Conservation (phyloP, 2,329 filamentous ascomycete species). For the Chrysosporium queenslandicum region DNA sequence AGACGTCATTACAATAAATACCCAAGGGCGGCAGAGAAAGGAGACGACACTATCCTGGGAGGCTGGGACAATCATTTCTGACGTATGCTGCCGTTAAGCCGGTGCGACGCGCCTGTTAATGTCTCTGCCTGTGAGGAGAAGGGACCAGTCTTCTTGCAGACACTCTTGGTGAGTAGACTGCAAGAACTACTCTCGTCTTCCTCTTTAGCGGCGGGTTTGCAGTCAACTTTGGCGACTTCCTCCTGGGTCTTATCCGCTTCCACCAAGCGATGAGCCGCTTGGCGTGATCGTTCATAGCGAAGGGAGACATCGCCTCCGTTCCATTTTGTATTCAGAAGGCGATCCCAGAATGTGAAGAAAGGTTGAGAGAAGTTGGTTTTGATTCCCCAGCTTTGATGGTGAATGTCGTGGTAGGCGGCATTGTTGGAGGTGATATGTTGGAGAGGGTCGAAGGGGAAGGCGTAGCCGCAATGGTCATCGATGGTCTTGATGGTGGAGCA, state of each 20-base stretch:
- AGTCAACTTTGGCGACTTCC: slow-evolving; percentile 18
- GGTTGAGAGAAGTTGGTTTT: slow-evolving; percentile 51
- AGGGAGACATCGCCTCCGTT: slow-evolving; percentile 54
- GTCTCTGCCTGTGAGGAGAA: slow-evolving; percentile 26
- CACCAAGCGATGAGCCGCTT: slow-evolving; percentile 48
- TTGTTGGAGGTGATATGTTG: slow-evolving; percentile 92
- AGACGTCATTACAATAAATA: slow-evolving; percentile 6
- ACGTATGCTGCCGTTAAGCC: slow-evolving; percentile 34
- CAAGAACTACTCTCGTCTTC: slow-evolving; percentile 14
- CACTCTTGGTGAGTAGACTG: slow-evolving; percentile 18
- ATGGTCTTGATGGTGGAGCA: slow-evolving; percentile 90
- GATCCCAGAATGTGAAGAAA: slow-evolving; percentile 90
- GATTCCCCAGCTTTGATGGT: slow-evolving; percentile 98
- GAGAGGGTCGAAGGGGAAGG: slow-evolving; percentile 88
- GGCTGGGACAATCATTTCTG: slow-evolving; percentile 22
- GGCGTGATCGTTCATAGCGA: slow-evolving; percentile 49
- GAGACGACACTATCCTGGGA: neutral
- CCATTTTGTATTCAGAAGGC: slow-evolving; percentile 71
- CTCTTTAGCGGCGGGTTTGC: slow-evolving; percentile 20
- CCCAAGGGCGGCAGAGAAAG: neutral
- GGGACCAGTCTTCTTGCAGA: slow-evolving; percentile 30
- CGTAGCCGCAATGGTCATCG: slow-evolving; percentile 93
- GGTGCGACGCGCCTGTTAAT: slow-evolving; percentile 30
- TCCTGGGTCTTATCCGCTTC: slow-evolving; percentile 23
- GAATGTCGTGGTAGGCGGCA: slow-evolving; percentile 91